Conservation (phyloP, 176 grass and related monocot species). For the Aechmea fasciata region DNA sequence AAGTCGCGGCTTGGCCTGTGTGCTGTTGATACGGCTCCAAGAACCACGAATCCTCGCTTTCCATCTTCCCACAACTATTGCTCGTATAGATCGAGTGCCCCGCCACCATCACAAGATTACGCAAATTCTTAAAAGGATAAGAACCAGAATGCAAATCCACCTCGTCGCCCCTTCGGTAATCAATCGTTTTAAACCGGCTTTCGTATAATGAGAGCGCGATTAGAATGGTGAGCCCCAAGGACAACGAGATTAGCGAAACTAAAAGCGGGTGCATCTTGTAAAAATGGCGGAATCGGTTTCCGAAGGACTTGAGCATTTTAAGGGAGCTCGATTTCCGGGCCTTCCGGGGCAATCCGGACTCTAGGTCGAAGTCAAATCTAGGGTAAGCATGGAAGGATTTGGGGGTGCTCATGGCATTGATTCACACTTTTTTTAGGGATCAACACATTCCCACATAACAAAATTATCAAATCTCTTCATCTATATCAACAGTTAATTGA, state of each 20-base stretch:
- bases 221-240: conserved; percentile 44
- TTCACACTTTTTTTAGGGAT: background rate
- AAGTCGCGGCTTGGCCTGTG: conserved; percentile 69
- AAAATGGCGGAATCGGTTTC: conserved; percentile 30
- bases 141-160: conserved; percentile 14
- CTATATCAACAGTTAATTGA: background rate
- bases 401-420: conserved; percentile 46
- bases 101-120: conserved; percentile 81
- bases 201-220: conserved; percentile 66
- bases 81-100: conserved; percentile 85
- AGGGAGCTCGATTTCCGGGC: conserved; percentile 38
- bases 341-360: conserved; percentile 49
- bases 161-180: conserved; percentile 13
- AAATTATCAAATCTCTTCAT: background rate
- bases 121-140: conserved; percentile 46
- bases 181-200: conserved; percentile 49
- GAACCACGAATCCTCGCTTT: conserved; percentile 79
- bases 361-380: conserved; percentile 62
- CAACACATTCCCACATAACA: background rate
- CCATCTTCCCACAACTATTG: conserved; percentile 40
- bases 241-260: conserved; percentile 49
- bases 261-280: conserved; percentile 67
- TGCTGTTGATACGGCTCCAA: conserved; percentile 84
- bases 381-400: conserved; percentile 71
- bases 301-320: conserved; percentile 20